Evolutionary conservation across 345 rosid species (phyloP), one percentile per base, ranked within the genome.

Genomic region (Salix brachista): DNA sequence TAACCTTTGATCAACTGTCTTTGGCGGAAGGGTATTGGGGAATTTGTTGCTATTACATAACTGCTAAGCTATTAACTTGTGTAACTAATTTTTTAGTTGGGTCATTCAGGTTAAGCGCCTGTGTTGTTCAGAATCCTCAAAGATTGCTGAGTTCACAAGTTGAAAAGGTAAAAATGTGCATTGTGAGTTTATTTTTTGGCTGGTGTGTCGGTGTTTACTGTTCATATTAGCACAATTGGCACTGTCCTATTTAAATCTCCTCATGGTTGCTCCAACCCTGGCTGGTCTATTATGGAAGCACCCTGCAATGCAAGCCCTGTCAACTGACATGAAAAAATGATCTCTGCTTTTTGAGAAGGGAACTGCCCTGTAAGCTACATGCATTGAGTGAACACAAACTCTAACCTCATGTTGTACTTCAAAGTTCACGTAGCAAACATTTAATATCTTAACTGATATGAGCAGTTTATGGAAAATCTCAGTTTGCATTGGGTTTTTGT

Each of bases 141-240:
- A 84, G 86, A 71, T 16, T 82, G 81, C 88, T 74, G 77, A 85
- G 37, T 71, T 78, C 90, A 18, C 88, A 87, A 79, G 81, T 87
- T 71, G 86, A 89, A 70, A 90, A 91, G 97, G 99, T 95, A 87
- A 84, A 69, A 18, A 50, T 17, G 56, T 6, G 21, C 5, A 9
- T 3, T 65, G 34, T 12, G 9, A 34, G 32, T 64, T 2, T 74
- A 18, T 26, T 16, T 19, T 30, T 4, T 11, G 13, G 48, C 36
- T 74, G 32, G 46, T 44, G 46, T 41, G 32, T 73, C 11, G 1
- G 25, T 1, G 50, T 41, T 54, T 7, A 72, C n/a, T 23, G 44
- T 73, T 61, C 62, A 23, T 23, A 23, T 52, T 21, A 14, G 60
- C 19, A 48, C 65, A 54, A 67, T 32, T 36, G 50, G 48, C 23